Percentiles rank a stretch among this genome's conserved stretches.
Conservation (phyloP, 192 early-diverging fungal species). For the Chytriomyces hyalinus region DNA sequence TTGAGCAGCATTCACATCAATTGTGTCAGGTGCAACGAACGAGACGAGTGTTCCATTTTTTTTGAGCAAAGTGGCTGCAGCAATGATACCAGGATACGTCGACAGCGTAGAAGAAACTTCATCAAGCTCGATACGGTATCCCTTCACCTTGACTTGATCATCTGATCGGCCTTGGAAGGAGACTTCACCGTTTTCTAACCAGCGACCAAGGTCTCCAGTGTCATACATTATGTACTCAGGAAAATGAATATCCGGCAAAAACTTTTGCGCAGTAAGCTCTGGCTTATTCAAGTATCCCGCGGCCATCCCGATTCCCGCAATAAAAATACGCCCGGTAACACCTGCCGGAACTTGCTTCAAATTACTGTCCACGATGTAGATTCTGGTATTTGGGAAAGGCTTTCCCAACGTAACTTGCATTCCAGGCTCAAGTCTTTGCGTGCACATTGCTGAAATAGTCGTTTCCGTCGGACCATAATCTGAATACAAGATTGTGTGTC, state of each 20-base stretch:
- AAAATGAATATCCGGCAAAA: slow-evolving; percentile 45
- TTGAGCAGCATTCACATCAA: neutral
- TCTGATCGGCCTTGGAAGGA: slow-evolving; percentile 38
- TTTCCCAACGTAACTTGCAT: slow-evolving; percentile 35
- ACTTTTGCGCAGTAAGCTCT: neutral
- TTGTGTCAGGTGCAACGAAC: slow-evolving; percentile 33
- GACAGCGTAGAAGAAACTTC: slow-evolving; percentile 35
- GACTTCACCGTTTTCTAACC: slow-evolving; percentile 38
- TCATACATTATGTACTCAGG: slow-evolving; percentile 28
- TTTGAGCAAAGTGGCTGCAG: slow-evolving; percentile 39
- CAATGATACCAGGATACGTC: slow-evolving; percentile 22
- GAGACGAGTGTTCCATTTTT: slow-evolving; percentile 36
- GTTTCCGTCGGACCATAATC: slow-evolving; percentile 42
- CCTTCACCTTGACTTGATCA: slow-evolving; percentile 49
- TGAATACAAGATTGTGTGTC: slow-evolving; percentile 20
- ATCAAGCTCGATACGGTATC: slow-evolving; percentile 45
- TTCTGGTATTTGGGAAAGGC: slow-evolving; percentile 29
- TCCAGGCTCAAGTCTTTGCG: neutral
- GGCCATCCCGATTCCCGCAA: slow-evolving; percentile 50
- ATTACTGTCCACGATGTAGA: slow-evolving; percentile 43
- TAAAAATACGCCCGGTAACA: slow-evolving; percentile 45
- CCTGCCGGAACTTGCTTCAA: slow-evolving; percentile 45
- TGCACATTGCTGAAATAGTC: slow-evolving; percentile 10
- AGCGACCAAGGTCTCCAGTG: slow-evolving; percentile 21
- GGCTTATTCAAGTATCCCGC: slow-evolving; percentile 51